Base-by-base conservation (phyloP, 2,329 filamentous ascomycete species). In the Cytospora mali region DNA sequence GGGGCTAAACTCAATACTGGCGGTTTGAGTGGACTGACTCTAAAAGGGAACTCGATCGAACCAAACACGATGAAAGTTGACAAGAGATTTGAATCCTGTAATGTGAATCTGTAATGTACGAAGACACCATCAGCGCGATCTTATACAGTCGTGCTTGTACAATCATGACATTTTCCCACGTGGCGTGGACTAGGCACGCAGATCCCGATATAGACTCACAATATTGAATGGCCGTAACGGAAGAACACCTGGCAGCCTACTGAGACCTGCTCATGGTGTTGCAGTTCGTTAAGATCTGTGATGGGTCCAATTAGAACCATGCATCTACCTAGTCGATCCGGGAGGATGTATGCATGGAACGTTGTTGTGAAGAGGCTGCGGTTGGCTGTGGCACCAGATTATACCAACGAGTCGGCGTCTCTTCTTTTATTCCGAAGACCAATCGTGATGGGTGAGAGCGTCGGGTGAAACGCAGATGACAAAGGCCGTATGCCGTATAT, bases 381-480 rank as follows among this genome's bases (percentile, higher is more conserved):
- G 21, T 13, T 46, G n/a, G 39, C 39, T 46, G n/a, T n/a, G 39
- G 39, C 58, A 49, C 27, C 25, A 48, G 58, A 60, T 60, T 27
- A 59, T 59, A 27, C 46, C 48, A 52, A 49, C 29, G 55, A 53
- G 25, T 33, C 28, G 54, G 49, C 18, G 11, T 35, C 14, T 25
- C 54, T 46, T 33, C 52, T 31, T 51, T 49, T 11, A 28, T 6
- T 23, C 23, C 29, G 31, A 35, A 53, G 6, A 35, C 35, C 42
- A 62, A 55, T 46, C 6, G 18, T 23, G 42, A 46, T 23, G 23
- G 13, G n/a, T 11, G n/a, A 54, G 55, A 42, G 55, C 42, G 58
- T 35, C 58, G 59, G 59, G 51, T 64, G 62, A 49, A 58, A 64
- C 59, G 48, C 54, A 58, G 35, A 48, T 14, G 23, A 33, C 27